Percentiles rank a stretch among this genome's conserved stretches.
Conservation (phyloP, 768 basidiomycete genomes). For the Favolaschia claudopus region DNA sequence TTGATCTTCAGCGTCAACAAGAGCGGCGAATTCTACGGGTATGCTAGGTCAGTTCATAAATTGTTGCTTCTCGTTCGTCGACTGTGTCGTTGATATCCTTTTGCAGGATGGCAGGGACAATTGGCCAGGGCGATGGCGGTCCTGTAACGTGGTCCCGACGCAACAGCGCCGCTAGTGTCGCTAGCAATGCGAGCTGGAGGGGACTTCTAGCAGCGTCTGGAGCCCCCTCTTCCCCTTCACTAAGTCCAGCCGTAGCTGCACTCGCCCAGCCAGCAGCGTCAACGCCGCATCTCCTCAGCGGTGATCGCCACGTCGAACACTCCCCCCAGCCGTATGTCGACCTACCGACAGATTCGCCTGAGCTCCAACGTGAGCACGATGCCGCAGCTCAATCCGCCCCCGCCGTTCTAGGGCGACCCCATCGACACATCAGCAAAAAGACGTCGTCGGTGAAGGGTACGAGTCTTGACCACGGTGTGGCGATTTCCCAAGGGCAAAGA, state of each 20-base stretch:
- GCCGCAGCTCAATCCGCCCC: conserved; percentile 54
- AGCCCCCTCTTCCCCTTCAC: background rate
- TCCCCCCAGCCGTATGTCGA: background rate
- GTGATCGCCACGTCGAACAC: conserved; percentile 9
- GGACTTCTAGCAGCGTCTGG: no score
- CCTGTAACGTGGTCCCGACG: conserved; percentile 65
- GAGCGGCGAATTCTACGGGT: conserved; percentile 94
- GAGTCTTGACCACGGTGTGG: conserved; percentile 44
- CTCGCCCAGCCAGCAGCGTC: background rate
- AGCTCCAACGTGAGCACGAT: no score
- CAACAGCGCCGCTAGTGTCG: background rate
- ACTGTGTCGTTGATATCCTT: conserved; percentile 11
- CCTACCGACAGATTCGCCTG: no score
- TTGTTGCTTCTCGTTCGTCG: background rate
- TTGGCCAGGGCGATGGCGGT: conserved; percentile 56
- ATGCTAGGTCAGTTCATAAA: conserved; percentile 67
- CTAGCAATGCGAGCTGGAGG: no score
- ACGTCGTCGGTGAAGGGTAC: conserved; percentile 33
- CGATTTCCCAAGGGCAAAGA: background rate
- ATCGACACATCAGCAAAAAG: conserved; percentile 38
- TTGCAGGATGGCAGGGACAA: conserved; percentile 75
- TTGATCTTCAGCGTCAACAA: conserved; percentile 94
- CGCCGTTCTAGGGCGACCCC: conserved; percentile 52
- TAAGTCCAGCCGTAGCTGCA: background rate
- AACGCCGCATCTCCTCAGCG: conserved; percentile 6